Evolutionary conservation across 805 yeast species (phyloP).

Genomic region (Cyberlindnera lachancei): DNA sequence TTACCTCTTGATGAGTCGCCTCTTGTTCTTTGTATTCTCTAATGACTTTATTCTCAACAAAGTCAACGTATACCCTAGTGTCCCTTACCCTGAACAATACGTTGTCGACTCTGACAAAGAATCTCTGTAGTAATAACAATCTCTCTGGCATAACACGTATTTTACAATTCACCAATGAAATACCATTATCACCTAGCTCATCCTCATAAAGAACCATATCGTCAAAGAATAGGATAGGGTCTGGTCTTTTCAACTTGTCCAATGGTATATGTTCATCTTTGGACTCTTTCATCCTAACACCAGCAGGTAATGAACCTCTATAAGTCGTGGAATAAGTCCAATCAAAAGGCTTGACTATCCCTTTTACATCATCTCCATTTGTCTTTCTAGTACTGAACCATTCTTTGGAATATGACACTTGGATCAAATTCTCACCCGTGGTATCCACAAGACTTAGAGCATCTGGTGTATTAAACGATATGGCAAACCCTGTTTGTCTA

Average conservation of each 20-base stretch:
- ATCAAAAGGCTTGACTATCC: constrained; percentile 78
- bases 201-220: constrained; percentile 89
- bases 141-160: constrained; percentile 86
- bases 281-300: constrained; percentile 19
- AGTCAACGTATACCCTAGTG: constrained; percentile 77
- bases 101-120: constrained; percentile 84
- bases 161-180: constrained; percentile 67
- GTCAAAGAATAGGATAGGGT: constrained; percentile 84
- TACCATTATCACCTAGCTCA: constrained; percentile 95
- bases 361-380: constrained; percentile 37
- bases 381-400: constrained; percentile 48
- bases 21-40: constrained; percentile 75
- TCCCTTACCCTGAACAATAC: constrained; percentile 81
- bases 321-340: constrained; percentile 92
- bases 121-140: constrained; percentile 62
- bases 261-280: constrained; percentile 50
- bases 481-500: constrained; percentile 30
- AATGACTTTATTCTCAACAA: constrained; percentile 52
- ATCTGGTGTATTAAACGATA: constrained; percentile 70
- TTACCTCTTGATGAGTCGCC: constrained; percentile 40
- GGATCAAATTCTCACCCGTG: constrained; percentile 41
- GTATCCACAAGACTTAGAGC: constrained; percentile 59
- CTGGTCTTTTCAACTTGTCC: constrained; percentile 59
- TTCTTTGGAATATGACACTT: constrained; percentile 81
- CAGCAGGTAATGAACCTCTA: constrained; percentile 43